A percentile compares a stretch with the other conserved stretches of the same genome.
Conservation (phyloP, 345 rosid genomes). For the Acer saccharum region DNA sequence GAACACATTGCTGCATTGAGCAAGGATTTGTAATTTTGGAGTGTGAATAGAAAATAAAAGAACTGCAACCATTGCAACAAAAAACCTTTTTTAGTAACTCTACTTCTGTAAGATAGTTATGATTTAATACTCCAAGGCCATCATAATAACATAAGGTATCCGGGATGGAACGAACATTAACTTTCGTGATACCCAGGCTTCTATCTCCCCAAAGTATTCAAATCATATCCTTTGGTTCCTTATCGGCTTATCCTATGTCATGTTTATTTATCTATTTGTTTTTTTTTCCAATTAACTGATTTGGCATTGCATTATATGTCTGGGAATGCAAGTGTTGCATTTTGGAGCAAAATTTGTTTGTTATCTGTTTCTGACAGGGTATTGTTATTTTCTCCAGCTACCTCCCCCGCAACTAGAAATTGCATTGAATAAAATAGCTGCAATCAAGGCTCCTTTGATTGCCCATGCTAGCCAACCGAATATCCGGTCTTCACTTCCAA, state of each 20-base stretch:
- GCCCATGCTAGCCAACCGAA: slow-evolving; percentile 84
- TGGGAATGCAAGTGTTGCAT: background rate
- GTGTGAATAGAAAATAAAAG: background rate
- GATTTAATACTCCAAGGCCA: background rate
- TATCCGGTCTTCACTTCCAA: slow-evolving; percentile 79
- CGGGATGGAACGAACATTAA: background rate
- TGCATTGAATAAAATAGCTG: slow-evolving; percentile 69
- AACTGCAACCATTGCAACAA: background rate
- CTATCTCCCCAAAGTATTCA: background rate
- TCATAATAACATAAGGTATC: background rate
- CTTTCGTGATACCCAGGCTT: background rate
- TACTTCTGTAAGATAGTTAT: background rate
- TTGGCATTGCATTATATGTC: background rate
- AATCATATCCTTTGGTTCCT: background rate
- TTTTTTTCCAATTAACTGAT: background rate
- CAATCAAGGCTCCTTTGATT: slow-evolving; percentile 76
- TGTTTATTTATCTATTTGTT: background rate
- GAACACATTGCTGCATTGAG: background rate
- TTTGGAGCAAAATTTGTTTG: background rate
- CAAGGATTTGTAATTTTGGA: slow-evolving; percentile 1
- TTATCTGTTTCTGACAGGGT: slow-evolving; percentile 15
- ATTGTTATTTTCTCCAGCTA: slow-evolving; percentile 49
- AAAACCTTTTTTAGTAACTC: background rate
- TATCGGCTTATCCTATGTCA: background rate
- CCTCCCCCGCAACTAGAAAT: slow-evolving; percentile 93